These are phyloP conservation scores for Saccharomycopsis sp. DNA, from an alignment of 805 yeast species.

Conservation along the genomic window DNA sequence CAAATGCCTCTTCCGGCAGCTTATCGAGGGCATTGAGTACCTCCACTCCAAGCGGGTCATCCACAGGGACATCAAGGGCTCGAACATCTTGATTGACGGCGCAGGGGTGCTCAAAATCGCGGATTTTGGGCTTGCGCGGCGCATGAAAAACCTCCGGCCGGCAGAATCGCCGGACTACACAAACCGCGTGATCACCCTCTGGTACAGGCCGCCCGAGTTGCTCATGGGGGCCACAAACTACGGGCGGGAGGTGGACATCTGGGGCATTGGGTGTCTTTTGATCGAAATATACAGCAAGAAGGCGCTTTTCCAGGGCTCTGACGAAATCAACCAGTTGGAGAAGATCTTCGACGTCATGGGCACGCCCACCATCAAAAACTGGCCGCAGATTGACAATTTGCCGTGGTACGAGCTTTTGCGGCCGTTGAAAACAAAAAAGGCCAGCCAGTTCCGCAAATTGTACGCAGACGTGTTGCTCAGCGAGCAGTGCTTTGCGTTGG, in stretches of 20 bases:
- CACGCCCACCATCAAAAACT: slow-evolving; percentile 60
- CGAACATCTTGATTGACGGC: slow-evolving; percentile 61
- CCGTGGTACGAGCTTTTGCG: slow-evolving; percentile 91
- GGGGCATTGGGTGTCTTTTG: slow-evolving; percentile 94
- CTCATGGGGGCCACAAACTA: slow-evolving; percentile 85
- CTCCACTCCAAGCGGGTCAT: slow-evolving; percentile 62
- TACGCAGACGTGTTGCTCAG: slow-evolving; percentile 40
- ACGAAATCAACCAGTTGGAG: slow-evolving; percentile 78
- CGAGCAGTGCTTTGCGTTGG: slow-evolving; percentile 55
- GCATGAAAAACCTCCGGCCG: slow-evolving; percentile 50
- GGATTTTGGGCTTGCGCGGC: slow-evolving; percentile 77
- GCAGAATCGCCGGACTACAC: slow-evolving; percentile 74
- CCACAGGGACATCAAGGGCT: slow-evolving; percentile 79
- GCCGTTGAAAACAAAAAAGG: slow-evolving; percentile 38
- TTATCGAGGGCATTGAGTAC: slow-evolving; percentile 62
- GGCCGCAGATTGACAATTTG: slow-evolving; percentile 73
- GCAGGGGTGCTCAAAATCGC: slow-evolving; percentile 64
- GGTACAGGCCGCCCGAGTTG: slow-evolving; percentile 97
- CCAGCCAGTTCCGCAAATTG: slow-evolving; percentile 33
- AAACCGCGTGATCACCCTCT: slow-evolving; percentile 88
- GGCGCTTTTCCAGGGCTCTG: slow-evolving; percentile 82
- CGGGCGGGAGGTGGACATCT: slow-evolving; percentile 85
- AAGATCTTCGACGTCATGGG: slow-evolving; percentile 82
- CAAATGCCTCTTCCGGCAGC: slow-evolving; percentile 59
- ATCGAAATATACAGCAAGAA: slow-evolving; percentile 69